phyloP scores from a whole-genome alignment of 768 basidiomycete genomes.

The Pleurotus tuoliensis region DNA sequence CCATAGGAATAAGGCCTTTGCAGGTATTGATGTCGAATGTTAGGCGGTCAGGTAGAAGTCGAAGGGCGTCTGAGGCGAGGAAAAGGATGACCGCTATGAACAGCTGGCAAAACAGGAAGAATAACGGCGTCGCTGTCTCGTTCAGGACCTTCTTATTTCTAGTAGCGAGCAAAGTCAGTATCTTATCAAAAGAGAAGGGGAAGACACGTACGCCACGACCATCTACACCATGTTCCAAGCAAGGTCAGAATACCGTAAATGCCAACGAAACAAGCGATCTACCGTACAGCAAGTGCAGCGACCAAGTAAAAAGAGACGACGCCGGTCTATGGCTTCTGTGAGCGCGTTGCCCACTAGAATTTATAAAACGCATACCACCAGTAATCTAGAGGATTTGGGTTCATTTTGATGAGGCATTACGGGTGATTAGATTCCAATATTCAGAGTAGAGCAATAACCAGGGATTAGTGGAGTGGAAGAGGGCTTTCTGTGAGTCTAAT shows the following conservation, averaged over 20 bases:
- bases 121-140: constrained; percentile 68
- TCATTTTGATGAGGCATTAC: constrained; percentile 13
- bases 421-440: too few species aligned
- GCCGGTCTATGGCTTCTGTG: constrained; percentile 41
- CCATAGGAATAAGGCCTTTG: constrained; percentile 73
- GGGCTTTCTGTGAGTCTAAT: too few species aligned
- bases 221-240: constrained; percentile 45
- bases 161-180: constrained; percentile 12
- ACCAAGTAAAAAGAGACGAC: constrained; percentile 85
- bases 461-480: too few species aligned
- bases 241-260: background rate
- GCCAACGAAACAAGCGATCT: background rate
- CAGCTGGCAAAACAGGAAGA: constrained; percentile 83
- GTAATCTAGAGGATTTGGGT: constrained; percentile 11
- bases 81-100: constrained; percentile 78
- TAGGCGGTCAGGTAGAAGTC: constrained; percentile 64
- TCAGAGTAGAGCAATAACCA: too few species aligned
- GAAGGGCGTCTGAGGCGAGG: constrained; percentile 53
- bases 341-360: constrained; percentile 22
- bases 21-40: constrained; percentile 60
- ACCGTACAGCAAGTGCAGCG: constrained; percentile 77
- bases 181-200: background rate
- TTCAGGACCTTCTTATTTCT: constrained; percentile 94
- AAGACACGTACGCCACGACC: constrained; percentile 73
- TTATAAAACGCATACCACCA: constrained; percentile 20